These are phyloP conservation scores for Penicillium sumatraense DNA, from an alignment of 2,329 filamentous ascomycete species.

Conservation along the genomic window DNA sequence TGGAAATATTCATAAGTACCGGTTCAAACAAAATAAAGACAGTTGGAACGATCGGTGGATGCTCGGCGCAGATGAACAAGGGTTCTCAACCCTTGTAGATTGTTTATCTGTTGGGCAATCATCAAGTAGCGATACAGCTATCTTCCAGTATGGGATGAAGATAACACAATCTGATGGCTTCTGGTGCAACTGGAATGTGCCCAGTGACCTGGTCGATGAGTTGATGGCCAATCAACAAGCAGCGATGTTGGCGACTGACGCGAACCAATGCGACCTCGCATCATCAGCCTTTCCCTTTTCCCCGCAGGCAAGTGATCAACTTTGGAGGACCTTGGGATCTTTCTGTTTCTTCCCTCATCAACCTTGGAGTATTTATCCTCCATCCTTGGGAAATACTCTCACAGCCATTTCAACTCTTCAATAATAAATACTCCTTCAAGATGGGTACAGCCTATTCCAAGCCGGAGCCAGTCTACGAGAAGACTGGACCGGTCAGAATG, in stretches of 20 bases:
- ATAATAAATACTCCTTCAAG: neutral
- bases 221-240: neutral
- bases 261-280: neutral
- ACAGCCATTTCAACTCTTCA: neutral
- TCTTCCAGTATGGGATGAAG: too few species aligned
- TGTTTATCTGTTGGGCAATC: neutral
- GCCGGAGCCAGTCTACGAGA: slow-evolving; percentile 8
- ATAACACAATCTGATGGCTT: neutral
- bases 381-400: neutral
- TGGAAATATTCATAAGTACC: too few species aligned
- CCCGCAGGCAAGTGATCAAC: neutral
- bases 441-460: slow-evolving; percentile 12
- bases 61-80: too few species aligned
- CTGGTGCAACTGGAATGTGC: neutral
- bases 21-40: too few species aligned
- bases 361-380: too few species aligned
- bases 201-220: too few species aligned
- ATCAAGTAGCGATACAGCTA: neutral
- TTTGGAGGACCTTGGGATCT: neutral
- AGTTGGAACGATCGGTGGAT: too few species aligned
- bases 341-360: neutral
- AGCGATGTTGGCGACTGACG: neutral
- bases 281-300: neutral
- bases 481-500: neutral
- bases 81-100: too few species aligned